Conservation (phyloP, 805 yeast species). For the Candida lessepsii region DNA sequence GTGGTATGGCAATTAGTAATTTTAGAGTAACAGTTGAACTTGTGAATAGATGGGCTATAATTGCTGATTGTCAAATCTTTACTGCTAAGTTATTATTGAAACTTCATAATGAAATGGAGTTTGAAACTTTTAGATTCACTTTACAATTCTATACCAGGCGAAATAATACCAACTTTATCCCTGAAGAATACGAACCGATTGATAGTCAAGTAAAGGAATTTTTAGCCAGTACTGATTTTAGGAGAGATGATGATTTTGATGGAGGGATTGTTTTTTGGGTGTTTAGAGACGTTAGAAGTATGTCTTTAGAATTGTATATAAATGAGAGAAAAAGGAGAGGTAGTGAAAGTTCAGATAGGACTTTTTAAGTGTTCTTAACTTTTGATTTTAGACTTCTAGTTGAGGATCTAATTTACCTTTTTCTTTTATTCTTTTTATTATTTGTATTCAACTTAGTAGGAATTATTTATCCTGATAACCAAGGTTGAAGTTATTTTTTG, state of each 20-base stretch:
- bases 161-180: slow-evolving; percentile 11
- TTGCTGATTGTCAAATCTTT: slow-evolving; percentile 17
- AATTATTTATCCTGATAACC: too few species aligned
- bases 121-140: slow-evolving; percentile 19
- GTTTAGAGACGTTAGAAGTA: slow-evolving; percentile 23
- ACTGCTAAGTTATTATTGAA: slow-evolving; percentile 17
- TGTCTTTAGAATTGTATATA: slow-evolving; percentile 19
- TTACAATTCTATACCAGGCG: slow-evolving; percentile 15
- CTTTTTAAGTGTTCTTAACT: too few species aligned
- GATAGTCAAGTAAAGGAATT: slow-evolving; percentile 14
- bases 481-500: too few species aligned
- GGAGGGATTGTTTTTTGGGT: slow-evolving; percentile 25
- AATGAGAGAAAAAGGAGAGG: slow-evolving; percentile 12
- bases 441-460: too few species aligned
- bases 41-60: slow-evolving; percentile 18
- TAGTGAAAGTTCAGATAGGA: slow-evolving; percentile 4
- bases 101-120: slow-evolving; percentile 21
- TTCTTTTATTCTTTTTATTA: too few species aligned
- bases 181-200: slow-evolving; percentile 2
- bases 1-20: slow-evolving; percentile 23
- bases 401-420: too few species aligned
- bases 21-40: slow-evolving; percentile 17
- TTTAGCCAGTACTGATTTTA: slow-evolving; percentile 4
- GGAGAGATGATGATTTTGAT: slow-evolving; percentile 19
- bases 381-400: too few species aligned